Base-by-base conservation (phyloP, 257 asterid genomes). In the Ligustrum vulgare region DNA sequence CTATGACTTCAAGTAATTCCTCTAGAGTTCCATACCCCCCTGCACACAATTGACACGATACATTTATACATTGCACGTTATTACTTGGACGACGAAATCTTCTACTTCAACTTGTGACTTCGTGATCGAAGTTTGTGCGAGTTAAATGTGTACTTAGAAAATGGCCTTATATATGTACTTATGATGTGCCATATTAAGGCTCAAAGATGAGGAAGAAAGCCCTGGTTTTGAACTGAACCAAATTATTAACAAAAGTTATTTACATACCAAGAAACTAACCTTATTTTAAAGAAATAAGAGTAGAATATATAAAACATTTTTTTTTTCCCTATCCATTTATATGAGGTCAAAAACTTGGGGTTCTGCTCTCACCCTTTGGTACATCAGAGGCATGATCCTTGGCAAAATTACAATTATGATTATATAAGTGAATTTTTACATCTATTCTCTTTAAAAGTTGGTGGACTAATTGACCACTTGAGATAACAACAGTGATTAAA, bases 21-120 rank as follows among this genome's bases (percentile, higher is more conserved):
- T 84, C 91, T 81, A 87, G 67, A 69, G 91, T 87, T 41, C 91
- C 91, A 84, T 87, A 84, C 18, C 90, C 90, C 77, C 90, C 90
- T 86, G 75, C 41, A 70, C 51, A 39, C 13, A 39, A 39, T 39
- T 39, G 45, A 39, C 45, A 8, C 45, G 13, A 12, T 39, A 11
- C 45, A 39, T 39, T 39, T 39, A 39, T 39, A 9, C 37, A 34
- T 34, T 34, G 6, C 37, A 34, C 37, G 37, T 34, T 5, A 34
- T 34, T 34, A 34, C 45, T 39, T 39, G 45, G 3, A 39, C 45
- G 12, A 39, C 45, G 45, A 39, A 8, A 39, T 39, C 45, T 39
- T 31, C 7, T 12, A 65, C 18, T 43, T 43, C 18, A 43, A 12
- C 12, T 5, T 43, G 51, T 5, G 18, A 11, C 51, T 43, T 3